A percentile compares a stretch with the other conserved stretches of the same genome.
phyloP scores from a whole-genome alignment of 257 asterid genomes.

The Primulina tabacum region DNA sequence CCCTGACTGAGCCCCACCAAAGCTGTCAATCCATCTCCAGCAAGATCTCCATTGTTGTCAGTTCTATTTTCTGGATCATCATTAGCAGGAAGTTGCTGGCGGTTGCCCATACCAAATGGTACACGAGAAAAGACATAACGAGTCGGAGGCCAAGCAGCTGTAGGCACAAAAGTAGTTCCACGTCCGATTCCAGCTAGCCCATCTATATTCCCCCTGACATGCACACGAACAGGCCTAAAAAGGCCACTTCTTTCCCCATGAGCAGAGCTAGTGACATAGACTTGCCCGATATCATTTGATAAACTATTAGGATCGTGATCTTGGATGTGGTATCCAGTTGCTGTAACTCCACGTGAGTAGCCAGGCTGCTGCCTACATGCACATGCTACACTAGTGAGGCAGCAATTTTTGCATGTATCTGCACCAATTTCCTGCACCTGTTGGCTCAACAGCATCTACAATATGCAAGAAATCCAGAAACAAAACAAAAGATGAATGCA shows the following conservation, averaged over 20 bases:
- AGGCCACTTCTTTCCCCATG: conserved; percentile 76
- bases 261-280: conserved; percentile 61
- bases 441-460: conserved; percentile 89
- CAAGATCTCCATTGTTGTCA: conserved; percentile 65
- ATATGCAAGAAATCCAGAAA: conserved; percentile 26
- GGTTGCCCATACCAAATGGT: conserved; percentile 88
- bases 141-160: conserved; percentile 92
- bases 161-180: conserved; percentile 76
- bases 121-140: conserved; percentile 98
- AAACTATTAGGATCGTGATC: conserved; percentile 61
- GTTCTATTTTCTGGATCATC: conserved; percentile 76
- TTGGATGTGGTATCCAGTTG: conserved; percentile 66
- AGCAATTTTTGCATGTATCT: conserved; percentile 84
- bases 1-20: conserved; percentile 95
- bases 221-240: conserved; percentile 80
- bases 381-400: conserved; percentile 63
- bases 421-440: conserved; percentile 87
- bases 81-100: conserved; percentile 71
- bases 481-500: conserved; percentile 11
- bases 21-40: conserved; percentile 94
- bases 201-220: conserved; percentile 79
- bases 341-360: conserved; percentile 52
- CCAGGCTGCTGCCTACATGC: conserved; percentile 79
- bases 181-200: conserved; percentile 97
- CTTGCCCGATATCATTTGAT: conserved; percentile 58